phyloP scores from a whole-genome alignment of 108 stramenopile genomes.

The Bacterosira constricta region DNA sequence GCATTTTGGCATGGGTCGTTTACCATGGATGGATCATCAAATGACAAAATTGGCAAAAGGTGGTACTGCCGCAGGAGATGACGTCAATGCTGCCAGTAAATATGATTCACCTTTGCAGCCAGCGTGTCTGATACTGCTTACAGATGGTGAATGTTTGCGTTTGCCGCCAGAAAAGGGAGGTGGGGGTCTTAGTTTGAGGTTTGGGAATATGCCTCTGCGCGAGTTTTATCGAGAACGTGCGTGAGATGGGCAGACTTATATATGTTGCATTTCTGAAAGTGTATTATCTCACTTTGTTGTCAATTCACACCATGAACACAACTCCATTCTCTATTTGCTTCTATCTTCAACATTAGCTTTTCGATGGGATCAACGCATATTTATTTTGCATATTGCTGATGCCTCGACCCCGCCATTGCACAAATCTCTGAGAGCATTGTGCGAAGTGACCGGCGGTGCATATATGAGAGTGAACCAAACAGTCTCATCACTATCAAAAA shows the following conservation, averaged over 20 bases:
- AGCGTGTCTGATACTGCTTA: constrained; percentile 78
- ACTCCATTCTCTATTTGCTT: neutral
- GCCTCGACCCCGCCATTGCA: constrained; percentile 61
- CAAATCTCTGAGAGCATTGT: constrained; percentile 68
- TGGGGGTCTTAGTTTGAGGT: constrained; percentile 69
- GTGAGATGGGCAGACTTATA: too few relatives aligned
- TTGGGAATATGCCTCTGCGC: constrained; percentile 68
- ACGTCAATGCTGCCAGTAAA: constrained; percentile 9
- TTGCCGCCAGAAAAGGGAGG: constrained; percentile 65
- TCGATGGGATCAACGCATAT: constrained; percentile 87
- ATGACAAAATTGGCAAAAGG: constrained; percentile 22
- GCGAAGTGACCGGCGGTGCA: constrained; percentile 85
- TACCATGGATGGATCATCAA: constrained; percentile 65
- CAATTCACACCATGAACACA: neutral
- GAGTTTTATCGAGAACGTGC: constrained; percentile 75
- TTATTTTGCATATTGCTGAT: constrained; percentile 68
- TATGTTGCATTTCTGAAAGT: too few relatives aligned
- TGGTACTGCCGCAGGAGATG: neutral
- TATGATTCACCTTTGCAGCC: constrained; percentile 65
- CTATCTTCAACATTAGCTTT: constrained; percentile 39
- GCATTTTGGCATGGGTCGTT: constrained; percentile 79
- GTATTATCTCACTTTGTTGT: too few relatives aligned
- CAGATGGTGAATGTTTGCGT: constrained; percentile 79
- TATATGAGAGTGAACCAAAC: constrained; percentile 55
- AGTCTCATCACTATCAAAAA: constrained; percentile 42